These are phyloP conservation scores for Plasmodium falciparum DNA, from an alignment of 169 alveolate genomes.

Conservation along the genomic window DNA sequence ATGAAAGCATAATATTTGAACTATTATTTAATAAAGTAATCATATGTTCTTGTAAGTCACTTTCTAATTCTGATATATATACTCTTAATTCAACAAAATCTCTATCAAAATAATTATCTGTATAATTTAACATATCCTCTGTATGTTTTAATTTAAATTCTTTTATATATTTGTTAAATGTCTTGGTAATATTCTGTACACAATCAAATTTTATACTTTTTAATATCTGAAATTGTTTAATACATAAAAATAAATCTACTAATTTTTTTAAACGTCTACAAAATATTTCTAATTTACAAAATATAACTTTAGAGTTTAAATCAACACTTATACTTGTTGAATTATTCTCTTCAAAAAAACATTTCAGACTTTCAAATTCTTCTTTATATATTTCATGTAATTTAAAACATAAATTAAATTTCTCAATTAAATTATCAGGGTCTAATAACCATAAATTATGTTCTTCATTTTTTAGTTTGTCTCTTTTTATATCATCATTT, in stretches of 20 bases:
- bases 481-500: background rate
- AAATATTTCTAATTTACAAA: constrained; percentile 96
- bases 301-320: constrained; percentile 95
- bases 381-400: constrained; percentile 94
- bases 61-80: constrained; percentile 90
- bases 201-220: constrained; percentile 95
- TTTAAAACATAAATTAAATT: constrained; percentile 93
- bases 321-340: constrained; percentile 96
- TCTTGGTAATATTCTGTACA: constrained; percentile 91
- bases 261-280: constrained; percentile 96
- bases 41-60: constrained; percentile 79
- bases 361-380: constrained; percentile 93
- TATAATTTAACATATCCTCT: constrained; percentile 94
- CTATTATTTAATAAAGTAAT: constrained; percentile 91
- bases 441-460: constrained; percentile 91
- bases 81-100: constrained; percentile 97
- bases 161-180: constrained; percentile 91
- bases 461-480: constrained; percentile 16
- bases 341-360: constrained; percentile 92
- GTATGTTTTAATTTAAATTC: constrained; percentile 72
- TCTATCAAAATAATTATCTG: constrained; percentile 95
- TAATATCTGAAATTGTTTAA: constrained; percentile 93
- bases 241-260: constrained; percentile 95
- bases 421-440: constrained; percentile 93
- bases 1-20: constrained; percentile 93